A percentile compares a stretch with the other conserved stretches of the same genome.
phyloP scores from a whole-genome alignment of 2,329 filamentous ascomycete species.

The Didymellaceae sp. region DNA sequence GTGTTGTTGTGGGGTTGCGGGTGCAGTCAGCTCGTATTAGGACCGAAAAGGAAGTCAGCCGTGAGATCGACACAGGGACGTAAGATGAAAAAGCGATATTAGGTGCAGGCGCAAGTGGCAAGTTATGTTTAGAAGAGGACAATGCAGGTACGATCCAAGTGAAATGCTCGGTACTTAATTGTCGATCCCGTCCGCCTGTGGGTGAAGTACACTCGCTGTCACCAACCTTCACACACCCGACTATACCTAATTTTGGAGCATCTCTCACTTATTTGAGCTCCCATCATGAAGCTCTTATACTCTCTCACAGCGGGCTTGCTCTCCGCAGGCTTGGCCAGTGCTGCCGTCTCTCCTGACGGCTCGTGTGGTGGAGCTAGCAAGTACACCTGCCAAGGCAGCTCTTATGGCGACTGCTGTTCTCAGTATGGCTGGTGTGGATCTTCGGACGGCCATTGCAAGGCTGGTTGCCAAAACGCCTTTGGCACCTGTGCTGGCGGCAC shows the following conservation, averaged over 20 bases:
- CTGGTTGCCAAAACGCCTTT: conserved; percentile 41
- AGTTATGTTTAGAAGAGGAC: conserved; percentile 15
- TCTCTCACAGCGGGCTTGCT: conserved; percentile 27
- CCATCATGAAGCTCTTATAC: conserved; percentile 29
- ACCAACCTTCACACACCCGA: conserved; percentile 3
- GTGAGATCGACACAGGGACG: conserved; percentile 14
- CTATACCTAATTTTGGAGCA: not conserved
- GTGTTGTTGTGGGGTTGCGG: conserved; percentile 9
- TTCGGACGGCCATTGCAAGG: conserved; percentile 37
- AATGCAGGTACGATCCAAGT: conserved; percentile 11
- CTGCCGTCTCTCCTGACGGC: conserved; percentile 49
- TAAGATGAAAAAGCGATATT: conserved; percentile 17
- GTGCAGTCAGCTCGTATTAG: conserved; percentile 16
- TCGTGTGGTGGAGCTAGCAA: conserved; percentile 51
- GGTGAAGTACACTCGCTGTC: conserved; percentile 2
- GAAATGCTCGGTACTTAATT: conserved; percentile 8
- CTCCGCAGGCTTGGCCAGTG: conserved; percentile 26
- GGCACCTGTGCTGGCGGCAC: conserved; percentile 35
- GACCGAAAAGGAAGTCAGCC: conserved; percentile 10
- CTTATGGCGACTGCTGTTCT: conserved; percentile 55
- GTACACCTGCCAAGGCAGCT: conserved; percentile 53
- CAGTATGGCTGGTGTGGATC: conserved; percentile 50
- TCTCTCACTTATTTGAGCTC: not conserved
- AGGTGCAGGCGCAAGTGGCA: conserved; percentile 15
- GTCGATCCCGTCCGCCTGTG: conserved; percentile 1